A percentile compares a stretch with the other conserved stretches of the same genome.
Evolutionary conservation across 139 green algal species (phyloP).

Genomic region (Coelastrella sp.): DNA sequence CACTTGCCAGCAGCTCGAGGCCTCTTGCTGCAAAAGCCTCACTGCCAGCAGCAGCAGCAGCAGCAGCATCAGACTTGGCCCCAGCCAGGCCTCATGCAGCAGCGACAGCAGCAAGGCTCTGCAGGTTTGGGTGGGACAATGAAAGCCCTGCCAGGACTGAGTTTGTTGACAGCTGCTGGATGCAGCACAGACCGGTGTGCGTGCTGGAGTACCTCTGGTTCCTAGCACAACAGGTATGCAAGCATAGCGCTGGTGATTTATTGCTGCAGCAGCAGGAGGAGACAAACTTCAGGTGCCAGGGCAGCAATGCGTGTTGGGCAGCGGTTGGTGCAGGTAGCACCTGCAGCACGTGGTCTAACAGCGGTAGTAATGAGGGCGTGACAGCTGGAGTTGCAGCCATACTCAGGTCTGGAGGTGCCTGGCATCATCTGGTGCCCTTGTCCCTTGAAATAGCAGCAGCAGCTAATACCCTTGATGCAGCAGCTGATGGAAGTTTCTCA

Average conservation of each 20-base stretch:
- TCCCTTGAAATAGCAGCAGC: background rate
- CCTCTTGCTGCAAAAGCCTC: background rate
- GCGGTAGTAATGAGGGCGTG: background rate
- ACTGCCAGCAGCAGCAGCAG: background rate
- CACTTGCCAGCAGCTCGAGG: background rate
- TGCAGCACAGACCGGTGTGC: constrained; percentile 40
- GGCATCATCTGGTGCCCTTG: constrained; percentile 9
- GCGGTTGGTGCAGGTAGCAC: background rate
- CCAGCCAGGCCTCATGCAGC: background rate
- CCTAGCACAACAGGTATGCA: background rate
- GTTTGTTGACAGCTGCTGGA: background rate
- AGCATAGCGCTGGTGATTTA: background rate
- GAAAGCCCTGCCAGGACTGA: background rate
- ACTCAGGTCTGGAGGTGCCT: background rate
- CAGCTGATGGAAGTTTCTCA: background rate
- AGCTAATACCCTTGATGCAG: background rate
- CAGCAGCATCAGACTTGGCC: background rate
- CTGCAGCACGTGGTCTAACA: background rate
- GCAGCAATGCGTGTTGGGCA: background rate
- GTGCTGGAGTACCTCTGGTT: constrained; percentile 38
- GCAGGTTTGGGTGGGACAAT: constrained; percentile 44
- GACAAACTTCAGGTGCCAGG: background rate
- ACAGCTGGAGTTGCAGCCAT: background rate
- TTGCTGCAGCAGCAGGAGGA: background rate
- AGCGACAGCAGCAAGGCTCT: background rate